Base-by-base conservation (phyloP, 345 rosid species). In the Capsella bursapastoris region DNA sequence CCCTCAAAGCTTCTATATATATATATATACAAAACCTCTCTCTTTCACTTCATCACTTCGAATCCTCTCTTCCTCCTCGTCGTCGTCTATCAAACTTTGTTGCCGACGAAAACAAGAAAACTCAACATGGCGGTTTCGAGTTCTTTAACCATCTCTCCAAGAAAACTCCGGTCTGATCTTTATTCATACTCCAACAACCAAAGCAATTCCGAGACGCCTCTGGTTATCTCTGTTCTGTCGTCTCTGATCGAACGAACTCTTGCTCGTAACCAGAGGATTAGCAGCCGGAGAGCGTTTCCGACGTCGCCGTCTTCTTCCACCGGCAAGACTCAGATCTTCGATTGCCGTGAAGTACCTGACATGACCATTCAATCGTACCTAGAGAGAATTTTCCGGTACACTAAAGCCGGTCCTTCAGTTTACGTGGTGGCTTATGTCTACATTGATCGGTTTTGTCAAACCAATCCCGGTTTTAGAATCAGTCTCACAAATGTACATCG, bases 341-440 rank as follows among this genome's bases (percentile, higher is more conserved):
- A 92, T 71, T 84, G 88, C 85, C 59, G 73, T 5, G 89, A 92
- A 77, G 59, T 88, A 1, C 98, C 97, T 0, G 97, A 90, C 78
- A 68, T 93, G 89, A 85, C 87, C 1, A 82, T 90, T 22, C 90
- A 84, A 70, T 86, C 93, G 0, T 93, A 88, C 70, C 82, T 93
- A 4, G 98, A 90, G 84, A 88, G 98, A 38, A 88, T 93, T 43
- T 90, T 86, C 81, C 81, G 88, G 73, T 93, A 93, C 82, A 93
- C 97, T 7, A 75, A 81, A 62, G 88, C 90, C 11, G 93, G 93
- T 3, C 98, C 97, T 0, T 90, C 97, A 4, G 92, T 90, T 59
- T 93, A 85, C 44, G 96, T 93, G 8, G 95, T 93, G 34, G 93
- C 96, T 0, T 93, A 90, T 72, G 98, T 85, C 8, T 93, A 93